A percentile compares a stretch with the other conserved stretches of the same genome.
Conservation (phyloP, 306 rosid species). For the Canavalia gladiata region DNA sequence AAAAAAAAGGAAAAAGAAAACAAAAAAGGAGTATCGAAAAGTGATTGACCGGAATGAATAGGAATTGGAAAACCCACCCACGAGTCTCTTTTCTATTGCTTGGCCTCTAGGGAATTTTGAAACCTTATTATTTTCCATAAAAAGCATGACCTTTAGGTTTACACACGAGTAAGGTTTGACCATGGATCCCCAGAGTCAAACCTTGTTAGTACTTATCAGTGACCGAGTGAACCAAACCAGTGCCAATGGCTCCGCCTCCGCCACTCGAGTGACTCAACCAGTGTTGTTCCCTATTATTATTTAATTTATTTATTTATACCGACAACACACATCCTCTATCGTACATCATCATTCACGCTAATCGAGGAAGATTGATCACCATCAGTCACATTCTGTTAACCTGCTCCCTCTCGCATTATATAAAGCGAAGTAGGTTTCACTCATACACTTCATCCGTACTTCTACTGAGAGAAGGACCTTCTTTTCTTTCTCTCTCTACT, state of each 20-base stretch:
- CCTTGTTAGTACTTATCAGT: too few species aligned
- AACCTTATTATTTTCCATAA: neutral
- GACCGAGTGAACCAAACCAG: too few species aligned
- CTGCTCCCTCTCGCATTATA: neutral
- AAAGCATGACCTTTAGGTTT: neutral
- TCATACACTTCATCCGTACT: neutral
- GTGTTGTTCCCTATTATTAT: too few species aligned
- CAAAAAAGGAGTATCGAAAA: neutral
- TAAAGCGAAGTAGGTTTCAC: neutral
- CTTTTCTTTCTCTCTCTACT: neutral
- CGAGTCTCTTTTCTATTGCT: neutral
- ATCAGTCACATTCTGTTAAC: neutral
- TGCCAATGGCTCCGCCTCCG: too few species aligned
- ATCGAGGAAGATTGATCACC: neutral
- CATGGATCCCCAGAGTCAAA: too few species aligned
- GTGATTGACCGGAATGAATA: neutral
- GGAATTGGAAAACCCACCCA: neutral
- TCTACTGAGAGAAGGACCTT: neutral
- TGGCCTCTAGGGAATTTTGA: neutral
- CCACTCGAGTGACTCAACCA: too few species aligned
- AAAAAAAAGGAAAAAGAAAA: neutral
- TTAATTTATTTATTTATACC: too few species aligned
- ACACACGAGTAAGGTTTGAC: too few species aligned
- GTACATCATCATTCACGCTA: neutral
- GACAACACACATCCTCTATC: neutral